phyloP scores from a whole-genome alignment of 2,329 filamentous ascomycete genomes.

The Apiospora pterosperma region DNA sequence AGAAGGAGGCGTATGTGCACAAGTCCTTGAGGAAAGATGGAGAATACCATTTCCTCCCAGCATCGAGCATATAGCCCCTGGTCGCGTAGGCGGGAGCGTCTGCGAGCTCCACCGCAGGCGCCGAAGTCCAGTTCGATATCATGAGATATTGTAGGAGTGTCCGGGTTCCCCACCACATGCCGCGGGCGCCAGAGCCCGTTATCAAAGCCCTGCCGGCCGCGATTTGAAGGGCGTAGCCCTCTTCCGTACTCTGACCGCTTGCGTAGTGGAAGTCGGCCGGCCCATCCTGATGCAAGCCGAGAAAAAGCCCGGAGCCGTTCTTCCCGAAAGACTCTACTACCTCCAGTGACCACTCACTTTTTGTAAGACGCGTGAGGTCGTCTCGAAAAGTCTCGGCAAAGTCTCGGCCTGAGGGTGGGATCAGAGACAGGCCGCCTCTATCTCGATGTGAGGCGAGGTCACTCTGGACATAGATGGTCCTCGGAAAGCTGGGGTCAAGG shows the following conservation, averaged over 20 bases:
- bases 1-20: slow-evolving; percentile 42
- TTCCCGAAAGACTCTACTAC: slow-evolving; percentile 30
- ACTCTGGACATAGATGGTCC: slow-evolving; percentile 37
- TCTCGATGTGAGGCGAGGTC: slow-evolving; percentile 37
- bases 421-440: slow-evolving; percentile 43
- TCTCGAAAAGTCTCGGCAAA: slow-evolving; percentile 44
- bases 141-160: slow-evolving; percentile 40
- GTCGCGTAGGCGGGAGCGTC: slow-evolving; percentile 42
- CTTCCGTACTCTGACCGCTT: slow-evolving; percentile 41
- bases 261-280: slow-evolving; percentile 38
- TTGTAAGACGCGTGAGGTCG: slow-evolving; percentile 39
- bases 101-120: slow-evolving; percentile 24
- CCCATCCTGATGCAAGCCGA: slow-evolving; percentile 30
- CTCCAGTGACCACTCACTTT: slow-evolving; percentile 37
- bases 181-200: slow-evolving; percentile 38
- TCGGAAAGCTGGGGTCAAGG: slow-evolving; percentile 6
- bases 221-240: slow-evolving; percentile 46
- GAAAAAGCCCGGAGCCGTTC: slow-evolving; percentile 36
- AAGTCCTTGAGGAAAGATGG: slow-evolving; percentile 38
- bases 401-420: slow-evolving; percentile 46
- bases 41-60: slow-evolving; percentile 40
- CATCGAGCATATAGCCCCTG: slow-evolving; percentile 41
- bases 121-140: slow-evolving; percentile 23
- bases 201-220: slow-evolving; percentile 29
- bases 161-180: slow-evolving; percentile 45